Percentiles rank a stretch among this genome's conserved stretches.
These are phyloP conservation scores for Ramaria sp. DNA, from an alignment of 768 basidiomycete species.

Conservation along the genomic window DNA sequence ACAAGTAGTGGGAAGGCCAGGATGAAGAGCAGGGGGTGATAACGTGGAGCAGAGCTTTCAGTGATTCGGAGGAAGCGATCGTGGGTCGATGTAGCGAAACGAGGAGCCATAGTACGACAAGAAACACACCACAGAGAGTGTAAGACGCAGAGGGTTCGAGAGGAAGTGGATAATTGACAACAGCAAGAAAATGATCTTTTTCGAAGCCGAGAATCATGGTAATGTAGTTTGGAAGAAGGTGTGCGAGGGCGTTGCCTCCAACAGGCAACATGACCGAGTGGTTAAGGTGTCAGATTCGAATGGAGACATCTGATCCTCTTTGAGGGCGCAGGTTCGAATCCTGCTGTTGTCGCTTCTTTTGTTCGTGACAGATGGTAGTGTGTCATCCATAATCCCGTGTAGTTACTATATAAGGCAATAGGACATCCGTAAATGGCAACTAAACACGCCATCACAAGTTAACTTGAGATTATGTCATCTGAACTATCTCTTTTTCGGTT, in stretches of 20 bases:
- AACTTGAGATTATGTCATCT: neutral
- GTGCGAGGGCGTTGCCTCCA: neutral
- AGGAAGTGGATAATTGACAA: too few species aligned
- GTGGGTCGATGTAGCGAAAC: too few species aligned
- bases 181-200: too few species aligned
- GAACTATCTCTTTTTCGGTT: neutral
- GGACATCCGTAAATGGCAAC: too few species aligned
- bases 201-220: too few species aligned
- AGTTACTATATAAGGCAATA: too few species aligned
- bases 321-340: conserved; percentile 10
- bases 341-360: conserved; percentile 8
- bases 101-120: too few species aligned
- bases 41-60: neutral
- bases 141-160: too few species aligned
- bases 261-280: conserved; percentile 9
- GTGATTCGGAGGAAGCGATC: too few species aligned
- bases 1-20: neutral
- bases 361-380: neutral
- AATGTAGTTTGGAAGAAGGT: neutral
- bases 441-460: neutral
- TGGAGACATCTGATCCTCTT: conserved; percentile 4
- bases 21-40: neutral
- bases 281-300: conserved; percentile 10
- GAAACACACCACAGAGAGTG: too few species aligned
- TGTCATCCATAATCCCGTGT: too few species aligned